These are phyloP conservation scores for Chaetomium fimeti DNA, from an alignment of 495 filamentous ascomycete species.

Conservation along the genomic window DNA sequence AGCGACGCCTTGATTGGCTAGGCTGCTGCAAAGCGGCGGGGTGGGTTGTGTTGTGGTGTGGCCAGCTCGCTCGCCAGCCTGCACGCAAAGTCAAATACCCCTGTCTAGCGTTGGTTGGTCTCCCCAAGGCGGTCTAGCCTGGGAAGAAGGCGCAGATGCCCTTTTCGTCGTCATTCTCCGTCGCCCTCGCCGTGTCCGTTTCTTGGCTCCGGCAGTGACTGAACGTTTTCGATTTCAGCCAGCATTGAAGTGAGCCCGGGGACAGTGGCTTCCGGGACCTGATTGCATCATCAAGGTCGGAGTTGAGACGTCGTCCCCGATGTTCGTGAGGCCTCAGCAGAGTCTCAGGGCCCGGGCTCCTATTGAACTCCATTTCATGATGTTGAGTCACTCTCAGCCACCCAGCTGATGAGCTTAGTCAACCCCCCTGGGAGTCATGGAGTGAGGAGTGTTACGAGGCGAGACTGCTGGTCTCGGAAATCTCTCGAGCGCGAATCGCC, in stretches of 20 bases:
- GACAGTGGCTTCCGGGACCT: not conserved
- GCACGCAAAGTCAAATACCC: conserved; percentile 24
- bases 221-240: not conserved
- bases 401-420: conserved; percentile 1
- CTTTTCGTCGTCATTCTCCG: conserved; percentile 14
- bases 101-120: conserved; percentile 29
- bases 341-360: not conserved
- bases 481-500: not conserved
- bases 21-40: conserved; percentile 33
- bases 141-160: conserved; percentile 28
- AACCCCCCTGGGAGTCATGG: not conserved
- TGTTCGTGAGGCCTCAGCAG: not conserved
- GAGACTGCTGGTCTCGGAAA: not conserved
- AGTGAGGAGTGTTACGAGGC: not conserved
- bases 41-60: conserved; percentile 29
- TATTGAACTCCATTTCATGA: not conserved
- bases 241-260: not conserved
- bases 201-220: not conserved
- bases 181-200: conserved; percentile 8
- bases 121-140: conserved; percentile 26
- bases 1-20: conserved; percentile 33
- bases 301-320: not conserved
- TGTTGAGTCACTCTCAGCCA: not conserved
- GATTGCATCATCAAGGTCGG: not conserved
- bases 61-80: conserved; percentile 30